These are phyloP conservation scores for Cornus suecica DNA, from an alignment of 148 eudicot species.

Conservation along the genomic window DNA sequence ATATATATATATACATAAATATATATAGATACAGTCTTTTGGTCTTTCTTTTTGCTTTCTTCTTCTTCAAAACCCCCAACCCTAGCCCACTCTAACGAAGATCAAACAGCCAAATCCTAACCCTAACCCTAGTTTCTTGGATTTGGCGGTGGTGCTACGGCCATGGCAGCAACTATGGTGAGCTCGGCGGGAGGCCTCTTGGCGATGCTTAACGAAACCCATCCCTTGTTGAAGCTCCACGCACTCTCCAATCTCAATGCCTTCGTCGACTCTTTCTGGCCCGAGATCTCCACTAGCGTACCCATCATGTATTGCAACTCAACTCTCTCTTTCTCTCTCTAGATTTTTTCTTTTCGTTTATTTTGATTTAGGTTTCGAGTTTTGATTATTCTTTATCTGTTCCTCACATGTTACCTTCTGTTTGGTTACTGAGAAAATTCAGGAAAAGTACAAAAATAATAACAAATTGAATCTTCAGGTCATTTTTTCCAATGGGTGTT, in stretches of 20 bases:
- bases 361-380: neutral
- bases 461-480: neutral
- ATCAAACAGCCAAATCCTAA: neutral
- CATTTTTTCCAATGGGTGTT: neutral
- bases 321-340: neutral
- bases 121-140: neutral
- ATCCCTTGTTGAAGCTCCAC: slow-evolving; percentile 65
- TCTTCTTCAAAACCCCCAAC: slow-evolving; percentile 4
- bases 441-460: neutral
- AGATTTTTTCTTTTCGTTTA: neutral
- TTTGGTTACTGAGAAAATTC: neutral
- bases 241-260: slow-evolving; percentile 80
- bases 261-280: slow-evolving; percentile 74
- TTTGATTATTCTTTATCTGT: neutral
- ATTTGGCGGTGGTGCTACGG: slow-evolving; percentile 2
- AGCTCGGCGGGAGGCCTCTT: slow-evolving; percentile 78
- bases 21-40: too few relatives aligned
- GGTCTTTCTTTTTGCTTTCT: slow-evolving; percentile 5
- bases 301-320: slow-evolving; percentile 51
- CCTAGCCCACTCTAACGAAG: neutral
- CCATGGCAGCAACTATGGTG: slow-evolving; percentile 69
- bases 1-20: too few relatives aligned
- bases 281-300: slow-evolving; percentile 84
- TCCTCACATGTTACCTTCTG: neutral
- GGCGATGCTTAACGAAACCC: slow-evolving; percentile 75